Percentiles rank a stretch among this genome's conserved stretches.
These are phyloP conservation scores for Cryptococcus amylolentus DNA, from an alignment of 1,284 basidiomycete genomes.

Conservation along the genomic window DNA sequence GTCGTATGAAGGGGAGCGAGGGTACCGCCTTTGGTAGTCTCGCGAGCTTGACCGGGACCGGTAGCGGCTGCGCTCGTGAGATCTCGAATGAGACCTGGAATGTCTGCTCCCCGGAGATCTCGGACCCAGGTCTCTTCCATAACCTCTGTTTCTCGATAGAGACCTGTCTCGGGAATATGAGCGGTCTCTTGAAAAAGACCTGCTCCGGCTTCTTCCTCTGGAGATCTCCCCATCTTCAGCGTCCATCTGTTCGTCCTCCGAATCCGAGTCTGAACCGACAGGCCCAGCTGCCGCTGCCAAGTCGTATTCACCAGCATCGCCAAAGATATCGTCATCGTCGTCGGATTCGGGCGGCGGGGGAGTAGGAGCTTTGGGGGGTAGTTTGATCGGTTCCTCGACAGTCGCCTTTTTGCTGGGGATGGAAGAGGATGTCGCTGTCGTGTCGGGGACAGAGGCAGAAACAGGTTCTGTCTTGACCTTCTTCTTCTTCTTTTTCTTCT, in stretches of 20 bases:
- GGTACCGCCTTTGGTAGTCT: constrained; percentile 2
- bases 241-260: constrained; percentile 22
- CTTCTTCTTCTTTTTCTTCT: constrained; percentile 56
- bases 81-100: constrained; percentile 6
- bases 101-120: constrained; percentile 14
- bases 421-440: not conserved
- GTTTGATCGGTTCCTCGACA: not conserved
- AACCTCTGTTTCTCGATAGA: not conserved
- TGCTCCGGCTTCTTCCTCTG: constrained; percentile 1
- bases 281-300: constrained; percentile 53
- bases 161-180: constrained; percentile 7
- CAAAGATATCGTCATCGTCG: constrained; percentile 69
- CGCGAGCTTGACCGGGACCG: constrained; percentile 15
- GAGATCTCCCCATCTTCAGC: constrained; percentile 30
- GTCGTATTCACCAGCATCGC: constrained; percentile 75
- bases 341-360: constrained; percentile 8
- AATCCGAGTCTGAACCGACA: constrained; percentile 25
- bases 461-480: constrained; percentile 17
- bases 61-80: constrained; percentile 2
- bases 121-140: constrained; percentile 8
- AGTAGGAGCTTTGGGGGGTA: not conserved
- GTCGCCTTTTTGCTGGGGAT: too few relatives aligned
- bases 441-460: not conserved
- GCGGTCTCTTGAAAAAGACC: constrained; percentile 4
- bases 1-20: constrained; percentile 10